Evolutionary conservation across 2,329 filamentous ascomycete species (phyloP).

Genomic region (Esteya vermicola): DNA sequence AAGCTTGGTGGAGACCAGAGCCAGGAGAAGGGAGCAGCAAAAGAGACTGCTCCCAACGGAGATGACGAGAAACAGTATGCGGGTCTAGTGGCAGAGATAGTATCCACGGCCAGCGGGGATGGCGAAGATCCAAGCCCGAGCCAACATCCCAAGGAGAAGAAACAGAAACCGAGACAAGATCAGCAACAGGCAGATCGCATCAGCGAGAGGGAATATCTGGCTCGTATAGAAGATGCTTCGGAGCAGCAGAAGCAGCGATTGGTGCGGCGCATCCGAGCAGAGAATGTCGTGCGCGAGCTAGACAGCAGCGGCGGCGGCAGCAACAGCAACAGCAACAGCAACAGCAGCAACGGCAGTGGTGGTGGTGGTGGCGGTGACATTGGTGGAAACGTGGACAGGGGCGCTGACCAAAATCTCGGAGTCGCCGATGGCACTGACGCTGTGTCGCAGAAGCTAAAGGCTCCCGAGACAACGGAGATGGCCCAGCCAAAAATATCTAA

Average conservation of each 20-base stretch:
- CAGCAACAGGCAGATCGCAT: conserved; percentile 13
- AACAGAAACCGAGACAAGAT: too few relatives aligned
- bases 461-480: conserved; percentile 18
- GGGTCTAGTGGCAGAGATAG: too few relatives aligned
- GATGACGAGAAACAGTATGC: conserved; percentile 24
- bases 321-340: conserved; percentile 12
- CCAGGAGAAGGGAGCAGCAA: conserved; percentile 9
- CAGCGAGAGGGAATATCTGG: conserved; percentile 36
- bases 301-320: conserved; percentile 14
- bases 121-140: too few relatives aligned
- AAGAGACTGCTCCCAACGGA: too few relatives aligned
- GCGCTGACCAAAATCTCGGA: too few relatives aligned
- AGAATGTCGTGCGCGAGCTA: conserved; percentile 30
- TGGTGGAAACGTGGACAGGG: not conserved
- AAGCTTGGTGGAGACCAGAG: too few relatives aligned
- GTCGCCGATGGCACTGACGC: too few relatives aligned
- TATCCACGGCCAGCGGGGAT: too few relatives aligned
- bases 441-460: not conserved
- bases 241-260: conserved; percentile 42
- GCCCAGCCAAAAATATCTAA: conserved; percentile 26
- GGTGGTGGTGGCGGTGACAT: too few relatives aligned
- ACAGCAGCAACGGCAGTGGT: conserved; percentile 7
- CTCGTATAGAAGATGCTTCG: conserved; percentile 28
- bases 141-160: too few relatives aligned
- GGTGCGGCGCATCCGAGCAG: conserved; percentile 49